These are phyloP conservation scores for Arachis stenosperma DNA, from an alignment of 306 rosid species.

Conservation along the genomic window DNA sequence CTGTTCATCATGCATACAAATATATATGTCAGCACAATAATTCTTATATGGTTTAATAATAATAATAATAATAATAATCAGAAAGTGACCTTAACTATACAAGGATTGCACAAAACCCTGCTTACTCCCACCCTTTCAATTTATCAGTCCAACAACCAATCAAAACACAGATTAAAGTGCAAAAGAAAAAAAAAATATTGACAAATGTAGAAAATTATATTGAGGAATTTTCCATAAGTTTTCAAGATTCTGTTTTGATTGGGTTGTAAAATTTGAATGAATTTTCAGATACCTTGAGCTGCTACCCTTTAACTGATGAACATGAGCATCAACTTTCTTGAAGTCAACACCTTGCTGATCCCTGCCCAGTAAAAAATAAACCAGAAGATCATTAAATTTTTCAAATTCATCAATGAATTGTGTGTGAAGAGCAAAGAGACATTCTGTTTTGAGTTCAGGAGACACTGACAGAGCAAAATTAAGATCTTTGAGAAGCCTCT, in stretches of 20 bases:
- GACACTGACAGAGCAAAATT: slow-evolving; percentile 70
- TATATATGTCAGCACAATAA: slow-evolving; percentile 29
- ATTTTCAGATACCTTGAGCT: slow-evolving; percentile 74
- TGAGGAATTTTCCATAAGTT: no score
- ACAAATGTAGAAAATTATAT: no score
- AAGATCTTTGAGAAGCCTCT: slow-evolving; percentile 91
- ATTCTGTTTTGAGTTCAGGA: no score
- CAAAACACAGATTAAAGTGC: no score
- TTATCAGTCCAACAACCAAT: no score
- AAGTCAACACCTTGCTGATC: slow-evolving; percentile 76
- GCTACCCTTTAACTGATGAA: slow-evolving; percentile 97
- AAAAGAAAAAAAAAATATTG: no score
- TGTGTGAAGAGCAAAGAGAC: no score
- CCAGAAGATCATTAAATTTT: slow-evolving; percentile 22
- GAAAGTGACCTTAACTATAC: background rate
- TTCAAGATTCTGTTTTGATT: no score
- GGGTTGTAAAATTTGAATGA: no score
- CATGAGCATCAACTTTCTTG: slow-evolving; percentile 90
- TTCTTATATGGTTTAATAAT: no score
- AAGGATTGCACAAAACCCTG: no score
- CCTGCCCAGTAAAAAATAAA: slow-evolving; percentile 46
- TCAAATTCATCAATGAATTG: slow-evolving; percentile 22
- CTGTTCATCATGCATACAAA: slow-evolving; percentile 51
- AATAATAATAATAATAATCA: slow-evolving; percentile 7
- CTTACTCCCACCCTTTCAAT: no score